phyloP scores from a whole-genome alignment of 2,329 filamentous ascomycete species.

The Calonectria honghensis region DNA sequence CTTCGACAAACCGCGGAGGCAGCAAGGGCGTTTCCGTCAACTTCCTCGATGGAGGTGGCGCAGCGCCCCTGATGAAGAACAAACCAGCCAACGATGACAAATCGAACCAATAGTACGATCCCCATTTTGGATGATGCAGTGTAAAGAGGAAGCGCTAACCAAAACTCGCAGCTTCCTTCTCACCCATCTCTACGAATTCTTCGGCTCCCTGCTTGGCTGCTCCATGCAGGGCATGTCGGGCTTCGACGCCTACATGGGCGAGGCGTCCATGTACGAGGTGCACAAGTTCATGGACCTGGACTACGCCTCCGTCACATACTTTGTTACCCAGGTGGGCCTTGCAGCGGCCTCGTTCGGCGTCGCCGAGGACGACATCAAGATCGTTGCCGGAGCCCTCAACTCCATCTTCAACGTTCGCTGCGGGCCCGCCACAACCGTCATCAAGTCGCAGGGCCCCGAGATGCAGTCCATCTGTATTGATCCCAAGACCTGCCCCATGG shows the following conservation, averaged over 20 bases:
- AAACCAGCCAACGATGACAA: constrained; percentile 69
- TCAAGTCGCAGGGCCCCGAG: constrained; percentile 66
- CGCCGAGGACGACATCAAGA: constrained; percentile 68
- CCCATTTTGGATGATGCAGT: no score
- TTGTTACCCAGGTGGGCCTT: constrained; percentile 75
- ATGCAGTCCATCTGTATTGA: constrained; percentile 75
- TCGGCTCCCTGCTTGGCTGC: constrained; percentile 75
- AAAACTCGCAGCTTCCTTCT: constrained; percentile 67
- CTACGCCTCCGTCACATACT: constrained; percentile 72
- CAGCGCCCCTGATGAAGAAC: constrained; percentile 72
- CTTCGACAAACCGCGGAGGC: constrained; percentile 71
- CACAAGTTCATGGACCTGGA: constrained; percentile 78
- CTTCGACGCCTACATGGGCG: constrained; percentile 69
- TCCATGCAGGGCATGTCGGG: constrained; percentile 68
- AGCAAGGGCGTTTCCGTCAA: constrained; percentile 69
- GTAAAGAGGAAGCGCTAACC: background rate
- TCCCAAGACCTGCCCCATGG: constrained; percentile 66
- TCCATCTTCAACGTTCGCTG: constrained; percentile 72
- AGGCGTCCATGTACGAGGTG: constrained; percentile 69
- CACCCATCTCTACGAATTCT: constrained; percentile 78
- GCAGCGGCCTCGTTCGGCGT: constrained; percentile 76
- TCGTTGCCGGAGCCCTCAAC: constrained; percentile 69
- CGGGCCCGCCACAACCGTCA: constrained; percentile 65
- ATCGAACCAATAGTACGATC: constrained; percentile 74
- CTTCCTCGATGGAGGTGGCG: constrained; percentile 77